Percentiles rank a stretch among this genome's conserved stretches.
Conservation (phyloP, 2,329 filamentous ascomycete genomes). For the Ophiostoma quercus region DNA sequence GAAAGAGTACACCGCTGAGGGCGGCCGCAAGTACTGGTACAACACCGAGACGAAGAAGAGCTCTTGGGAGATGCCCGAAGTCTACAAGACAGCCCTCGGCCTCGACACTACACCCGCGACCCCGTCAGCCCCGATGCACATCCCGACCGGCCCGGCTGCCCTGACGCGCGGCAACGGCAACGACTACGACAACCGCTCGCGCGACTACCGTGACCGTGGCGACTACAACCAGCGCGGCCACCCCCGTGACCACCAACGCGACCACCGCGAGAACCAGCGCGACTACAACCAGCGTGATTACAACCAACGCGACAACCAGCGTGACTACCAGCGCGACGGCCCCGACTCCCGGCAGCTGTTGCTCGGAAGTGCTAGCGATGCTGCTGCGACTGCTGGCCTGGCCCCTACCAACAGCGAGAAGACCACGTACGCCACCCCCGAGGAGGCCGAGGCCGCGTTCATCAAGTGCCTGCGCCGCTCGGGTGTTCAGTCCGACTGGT, state of each 20-base stretch:
- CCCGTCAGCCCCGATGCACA: conserved; percentile 36
- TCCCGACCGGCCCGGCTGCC: conserved; percentile 37
- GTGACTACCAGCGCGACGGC: conserved; percentile 1
- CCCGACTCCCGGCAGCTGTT: conserved; percentile 53
- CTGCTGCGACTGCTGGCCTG: conserved; percentile 47
- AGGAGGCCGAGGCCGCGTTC: conserved; percentile 91
- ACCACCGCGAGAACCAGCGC: neutral
- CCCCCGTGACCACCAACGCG: conserved; percentile 4
- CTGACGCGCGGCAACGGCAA: conserved; percentile 27
- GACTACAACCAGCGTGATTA: too few species aligned
- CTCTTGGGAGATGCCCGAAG: conserved; percentile 89
- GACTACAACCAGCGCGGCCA: conserved; percentile 21
- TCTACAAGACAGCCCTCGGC: conserved; percentile 68
- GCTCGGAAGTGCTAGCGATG: conserved; percentile 44
- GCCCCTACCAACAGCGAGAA: conserved; percentile 61
- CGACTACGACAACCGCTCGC: conserved; percentile 14
- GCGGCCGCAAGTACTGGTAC: conserved; percentile 91
- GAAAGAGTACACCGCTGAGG: conserved; percentile 85
- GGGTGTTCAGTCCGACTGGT: conserved; percentile 85
- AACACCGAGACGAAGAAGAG: conserved; percentile 88
- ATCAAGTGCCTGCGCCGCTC: conserved; percentile 80
- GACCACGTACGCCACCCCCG: conserved; percentile 70
- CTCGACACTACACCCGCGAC: conserved; percentile 45
- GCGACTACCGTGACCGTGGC: conserved; percentile 18
- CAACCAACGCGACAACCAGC: neutral